phyloP scores from a whole-genome alignment of 148 eudicot species.

The Amaranthus hypochondriacus region DNA sequence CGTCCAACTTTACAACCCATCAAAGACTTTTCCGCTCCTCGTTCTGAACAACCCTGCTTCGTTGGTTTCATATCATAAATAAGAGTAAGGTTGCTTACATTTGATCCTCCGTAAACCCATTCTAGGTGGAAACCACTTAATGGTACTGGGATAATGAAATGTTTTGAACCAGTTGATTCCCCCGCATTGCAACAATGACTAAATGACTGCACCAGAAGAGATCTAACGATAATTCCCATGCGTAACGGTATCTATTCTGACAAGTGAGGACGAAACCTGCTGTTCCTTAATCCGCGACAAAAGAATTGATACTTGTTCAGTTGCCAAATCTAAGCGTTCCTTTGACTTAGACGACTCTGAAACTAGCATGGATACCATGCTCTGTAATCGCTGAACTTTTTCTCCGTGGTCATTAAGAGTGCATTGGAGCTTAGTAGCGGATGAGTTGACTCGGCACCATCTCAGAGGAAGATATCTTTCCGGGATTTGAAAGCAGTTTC shows the following conservation, averaged over 20 bases:
- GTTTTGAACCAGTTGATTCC: no score
- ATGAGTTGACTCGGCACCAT: slow-evolving; percentile 64
- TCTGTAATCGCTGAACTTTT: slow-evolving; percentile 58
- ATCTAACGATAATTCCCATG: slow-evolving; percentile 20
- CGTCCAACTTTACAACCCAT: no score
- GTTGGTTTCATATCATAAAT: no score
- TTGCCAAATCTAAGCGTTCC: slow-evolving; percentile 72
- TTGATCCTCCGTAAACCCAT: no score
- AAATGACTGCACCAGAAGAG: no score
- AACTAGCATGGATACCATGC: slow-evolving; percentile 66
- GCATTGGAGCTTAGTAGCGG: slow-evolving; percentile 35
- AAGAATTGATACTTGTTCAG: slow-evolving; percentile 72
- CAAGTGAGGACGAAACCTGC: slow-evolving; percentile 43
- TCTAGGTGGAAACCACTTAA: no score
- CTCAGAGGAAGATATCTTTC: slow-evolving; percentile 83
- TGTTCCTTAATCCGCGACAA: slow-evolving; percentile 70
- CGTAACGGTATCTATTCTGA: slow-evolving; percentile 33
- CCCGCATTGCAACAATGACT: no score
- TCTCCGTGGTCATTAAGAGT: slow-evolving; percentile 44
- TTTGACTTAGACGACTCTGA: slow-evolving; percentile 74
- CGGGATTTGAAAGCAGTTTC: slow-evolving; percentile 89
- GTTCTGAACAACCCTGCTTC: no score
- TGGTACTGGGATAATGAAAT: no score
- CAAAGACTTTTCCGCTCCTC: no score
- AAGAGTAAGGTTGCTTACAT: no score